These are phyloP conservation scores for Gnomoniopsis sp. DNA, from an alignment of 2,329 filamentous ascomycete genomes.

Conservation along the genomic window DNA sequence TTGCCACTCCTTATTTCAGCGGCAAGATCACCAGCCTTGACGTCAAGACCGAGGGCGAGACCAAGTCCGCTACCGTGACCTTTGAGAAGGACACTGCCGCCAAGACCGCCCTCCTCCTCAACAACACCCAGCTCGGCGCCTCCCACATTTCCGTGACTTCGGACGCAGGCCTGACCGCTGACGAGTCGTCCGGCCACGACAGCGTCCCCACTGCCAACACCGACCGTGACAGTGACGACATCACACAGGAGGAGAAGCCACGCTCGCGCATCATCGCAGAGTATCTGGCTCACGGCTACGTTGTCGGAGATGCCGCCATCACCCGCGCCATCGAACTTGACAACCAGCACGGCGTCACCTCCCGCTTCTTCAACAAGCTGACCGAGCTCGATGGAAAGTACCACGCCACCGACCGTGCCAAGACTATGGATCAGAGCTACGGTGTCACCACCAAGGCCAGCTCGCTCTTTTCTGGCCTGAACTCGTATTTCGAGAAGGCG, in stretches of 20 bases:
- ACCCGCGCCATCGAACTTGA: constrained; percentile 84
- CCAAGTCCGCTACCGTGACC: constrained; percentile 83
- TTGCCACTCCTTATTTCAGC: constrained; percentile 43
- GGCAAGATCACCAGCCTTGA: constrained; percentile 88
- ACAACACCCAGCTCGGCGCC: constrained; percentile 90
- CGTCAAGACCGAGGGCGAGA: constrained; percentile 64
- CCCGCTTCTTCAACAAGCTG: constrained; percentile 74
- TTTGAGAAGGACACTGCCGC: constrained; percentile 97
- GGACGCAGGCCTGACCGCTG: constrained; percentile 60
- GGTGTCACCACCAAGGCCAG: constrained; percentile 72
- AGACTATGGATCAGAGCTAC: constrained; percentile 80
- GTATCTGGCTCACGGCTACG: constrained; percentile 94
- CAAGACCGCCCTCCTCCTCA: constrained; percentile 93
- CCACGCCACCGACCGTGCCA: constrained; percentile 83
- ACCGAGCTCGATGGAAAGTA: constrained; percentile 78
- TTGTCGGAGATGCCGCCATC: constrained; percentile 70
- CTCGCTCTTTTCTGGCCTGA: constrained; percentile 61
- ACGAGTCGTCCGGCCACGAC: constrained; percentile 31
- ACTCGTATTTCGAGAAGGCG: constrained; percentile 94
- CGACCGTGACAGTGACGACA: constrained; percentile 62
- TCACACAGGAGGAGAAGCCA: constrained; percentile 96
- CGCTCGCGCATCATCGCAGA: constrained; percentile 90
- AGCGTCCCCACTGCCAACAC: constrained; percentile 55
- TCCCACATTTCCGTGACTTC: constrained; percentile 77
- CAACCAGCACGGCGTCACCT: constrained; percentile 80